Evolutionary conservation across 2,329 filamentous ascomycete genomes (phyloP), one percentile per base, ranked within the genome.

Genomic region (Mycosphaerella sp.): DNA sequence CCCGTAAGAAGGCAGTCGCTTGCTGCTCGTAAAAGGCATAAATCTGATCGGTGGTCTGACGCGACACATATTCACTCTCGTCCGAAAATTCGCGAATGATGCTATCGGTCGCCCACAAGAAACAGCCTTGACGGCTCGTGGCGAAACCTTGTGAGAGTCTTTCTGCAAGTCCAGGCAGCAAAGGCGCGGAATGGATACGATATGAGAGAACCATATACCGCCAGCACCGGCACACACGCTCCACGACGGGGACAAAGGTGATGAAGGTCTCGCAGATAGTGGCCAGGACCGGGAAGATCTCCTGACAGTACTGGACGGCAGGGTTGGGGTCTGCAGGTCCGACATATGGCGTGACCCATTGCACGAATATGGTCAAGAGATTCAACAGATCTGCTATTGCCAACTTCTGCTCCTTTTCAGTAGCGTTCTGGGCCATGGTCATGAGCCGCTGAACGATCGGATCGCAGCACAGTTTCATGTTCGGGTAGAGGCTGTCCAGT

Each of bases 201-300:
- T 97, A 97, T 0, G 91, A 95, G 55, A 97, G 89, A 39, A 98
- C 83, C 88, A 97, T 96, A 69, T 92, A 87, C 59, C 95, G 83
- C 90, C 92, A 98, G 76, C 89, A 96, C 59, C 92, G 83, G 72
- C 92, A 97, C 26, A 98, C 83, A 41, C 92, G 81, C 75, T 98
- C 93, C 61, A 95, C 86, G 55, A 98, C 95, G 3, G 93, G 92
- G 11, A 85, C 80, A 63, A 91, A 96, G 63, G 80, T 77, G 58
- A 91, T 81, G 69, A 97, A 98, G 67, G 85, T 92, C 65, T 95
- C 87, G 52, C 95, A 80, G 56, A 98, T 87, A 6, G 87, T 89
- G 7, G 88, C 84, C 55, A 97, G 78, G 39, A 96, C 83, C 0
- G 89, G 88, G 70, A 97, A 89, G 17, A 96, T 86, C 69, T 97